These are phyloP conservation scores for Melampsora larici-populina DNA, from an alignment of 1,284 basidiomycete genomes.

Conservation along the genomic window DNA sequence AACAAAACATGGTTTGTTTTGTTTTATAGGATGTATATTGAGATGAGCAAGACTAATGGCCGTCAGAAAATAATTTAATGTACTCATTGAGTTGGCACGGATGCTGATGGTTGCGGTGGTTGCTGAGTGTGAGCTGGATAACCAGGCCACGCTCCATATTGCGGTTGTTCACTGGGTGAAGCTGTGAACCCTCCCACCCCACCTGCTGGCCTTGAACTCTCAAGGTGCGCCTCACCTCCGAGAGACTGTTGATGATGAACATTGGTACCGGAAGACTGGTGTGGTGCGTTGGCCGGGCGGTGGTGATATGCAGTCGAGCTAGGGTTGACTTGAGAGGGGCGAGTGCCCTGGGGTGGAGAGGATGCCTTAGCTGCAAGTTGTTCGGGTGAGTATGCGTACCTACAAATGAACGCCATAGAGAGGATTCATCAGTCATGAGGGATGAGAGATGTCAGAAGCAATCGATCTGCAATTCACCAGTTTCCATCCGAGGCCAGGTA, in stretches of 20 bases:
- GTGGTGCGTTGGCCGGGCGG: not conserved
- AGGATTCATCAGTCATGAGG: not conserved
- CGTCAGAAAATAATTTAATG: no score
- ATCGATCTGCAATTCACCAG: constrained; percentile 5
- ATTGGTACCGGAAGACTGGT: not conserved
- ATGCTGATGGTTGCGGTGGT: not conserved
- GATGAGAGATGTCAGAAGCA: not conserved
- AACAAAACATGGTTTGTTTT: no score
- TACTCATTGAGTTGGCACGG: not conserved
- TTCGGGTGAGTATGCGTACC: constrained; percentile 42
- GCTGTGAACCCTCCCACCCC: not conserved
- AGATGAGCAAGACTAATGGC: no score
- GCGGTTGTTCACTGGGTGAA: not conserved
- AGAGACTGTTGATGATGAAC: not conserved
- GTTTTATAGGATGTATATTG: no score
- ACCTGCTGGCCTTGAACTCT: not conserved
- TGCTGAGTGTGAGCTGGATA: not conserved
- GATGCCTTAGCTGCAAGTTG: constrained; percentile 20
- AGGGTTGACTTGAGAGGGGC: not conserved
- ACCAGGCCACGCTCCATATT: constrained; percentile 6
- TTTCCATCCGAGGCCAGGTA: constrained; percentile 42
- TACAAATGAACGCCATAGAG: not conserved
- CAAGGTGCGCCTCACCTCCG: not conserved
- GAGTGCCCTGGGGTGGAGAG: constrained; percentile 1
- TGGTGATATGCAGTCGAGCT: not conserved